These are phyloP conservation scores for Blastobotrys parvus DNA, from an alignment of 805 yeast species.

Conservation along the genomic window DNA sequence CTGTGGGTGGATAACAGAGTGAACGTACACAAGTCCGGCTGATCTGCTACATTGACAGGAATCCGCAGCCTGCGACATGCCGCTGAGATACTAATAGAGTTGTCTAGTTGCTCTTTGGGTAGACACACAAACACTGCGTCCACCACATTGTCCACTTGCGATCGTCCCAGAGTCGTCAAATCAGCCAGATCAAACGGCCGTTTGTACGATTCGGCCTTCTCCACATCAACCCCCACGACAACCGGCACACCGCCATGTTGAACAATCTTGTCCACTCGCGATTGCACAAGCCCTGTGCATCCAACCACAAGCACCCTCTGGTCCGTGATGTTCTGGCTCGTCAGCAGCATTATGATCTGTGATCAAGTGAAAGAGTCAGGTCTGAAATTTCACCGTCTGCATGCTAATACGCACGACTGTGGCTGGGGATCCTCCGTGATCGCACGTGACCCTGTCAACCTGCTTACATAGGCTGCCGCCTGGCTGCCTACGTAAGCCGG, in stretches of 20 bases:
- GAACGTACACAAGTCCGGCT: slow-evolving; percentile 65
- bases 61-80: slow-evolving; percentile 57
- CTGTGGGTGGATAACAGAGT: slow-evolving; percentile 62
- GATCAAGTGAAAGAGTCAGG: background rate
- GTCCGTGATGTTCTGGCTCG: slow-evolving; percentile 22
- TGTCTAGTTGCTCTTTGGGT: slow-evolving; percentile 22
- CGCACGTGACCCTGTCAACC: too few relatives aligned
- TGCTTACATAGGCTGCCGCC: too few relatives aligned
- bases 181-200: slow-evolving; percentile 35
- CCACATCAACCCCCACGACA: slow-evolving; percentile 27
- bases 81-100: slow-evolving; percentile 37
- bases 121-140: slow-evolving; percentile 69
- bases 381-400: too few relatives aligned
- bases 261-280: slow-evolving; percentile 41
- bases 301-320: slow-evolving; percentile 57
- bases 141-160: slow-evolving; percentile 52
- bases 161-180: slow-evolving; percentile 51
- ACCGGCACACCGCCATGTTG: slow-evolving; percentile 52
- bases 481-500: too few relatives aligned
- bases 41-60: slow-evolving; percentile 75
- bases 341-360: slow-evolving; percentile 9
- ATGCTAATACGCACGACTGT: too few relatives aligned
- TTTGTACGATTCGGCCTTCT: slow-evolving; percentile 23
- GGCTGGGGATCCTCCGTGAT: too few relatives aligned
- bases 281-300: slow-evolving; percentile 35